Conservation (phyloP, 352 stramenopile species). For the Globisporangium parvum region DNA sequence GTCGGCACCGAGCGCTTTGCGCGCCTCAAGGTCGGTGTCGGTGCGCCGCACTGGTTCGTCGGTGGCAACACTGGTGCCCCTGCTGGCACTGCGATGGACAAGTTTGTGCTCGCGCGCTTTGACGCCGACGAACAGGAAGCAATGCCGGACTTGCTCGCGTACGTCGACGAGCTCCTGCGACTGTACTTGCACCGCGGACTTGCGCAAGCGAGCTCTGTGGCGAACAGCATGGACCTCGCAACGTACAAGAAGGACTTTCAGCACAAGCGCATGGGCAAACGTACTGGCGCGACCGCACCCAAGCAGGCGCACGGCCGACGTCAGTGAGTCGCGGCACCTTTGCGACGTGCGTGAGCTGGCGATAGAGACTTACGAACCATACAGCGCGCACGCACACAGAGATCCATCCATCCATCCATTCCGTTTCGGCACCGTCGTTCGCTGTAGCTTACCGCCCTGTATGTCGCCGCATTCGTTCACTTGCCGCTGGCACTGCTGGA, state of each 20-base stretch:
- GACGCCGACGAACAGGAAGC: slow-evolving; percentile 74
- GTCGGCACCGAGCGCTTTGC: slow-evolving; percentile 75
- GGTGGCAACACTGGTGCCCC: slow-evolving; percentile 57
- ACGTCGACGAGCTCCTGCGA: slow-evolving; percentile 71
- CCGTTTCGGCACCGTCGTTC: background rate
- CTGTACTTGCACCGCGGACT: slow-evolving; percentile 79
- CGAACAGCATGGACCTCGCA: slow-evolving; percentile 75
- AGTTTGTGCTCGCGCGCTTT: slow-evolving; percentile 75
- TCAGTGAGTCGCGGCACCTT: background rate
- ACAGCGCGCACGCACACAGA: background rate
- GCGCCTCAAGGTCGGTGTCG: slow-evolving; percentile 76
- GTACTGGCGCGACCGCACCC: slow-evolving; percentile 12
- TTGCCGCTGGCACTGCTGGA: background rate
- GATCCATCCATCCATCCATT: background rate
- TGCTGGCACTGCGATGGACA: slow-evolving; percentile 77
- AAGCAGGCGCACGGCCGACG: slow-evolving; percentile 1
- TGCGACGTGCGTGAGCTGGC: background rate
- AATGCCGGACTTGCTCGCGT: slow-evolving; percentile 51
- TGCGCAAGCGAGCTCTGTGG: slow-evolving; percentile 55
- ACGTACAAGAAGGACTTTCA: slow-evolving; percentile 39
- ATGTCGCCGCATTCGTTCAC: background rate
- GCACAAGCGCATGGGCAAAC: slow-evolving; percentile 13
- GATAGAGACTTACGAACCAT: background rate
- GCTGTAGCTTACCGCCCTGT: background rate
- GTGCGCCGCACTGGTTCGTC: slow-evolving; percentile 72